A percentile compares a stretch with the other conserved stretches of the same genome.
phyloP scores from a whole-genome alignment of 805 yeast genomes.

The Lachancea waltii region DNA sequence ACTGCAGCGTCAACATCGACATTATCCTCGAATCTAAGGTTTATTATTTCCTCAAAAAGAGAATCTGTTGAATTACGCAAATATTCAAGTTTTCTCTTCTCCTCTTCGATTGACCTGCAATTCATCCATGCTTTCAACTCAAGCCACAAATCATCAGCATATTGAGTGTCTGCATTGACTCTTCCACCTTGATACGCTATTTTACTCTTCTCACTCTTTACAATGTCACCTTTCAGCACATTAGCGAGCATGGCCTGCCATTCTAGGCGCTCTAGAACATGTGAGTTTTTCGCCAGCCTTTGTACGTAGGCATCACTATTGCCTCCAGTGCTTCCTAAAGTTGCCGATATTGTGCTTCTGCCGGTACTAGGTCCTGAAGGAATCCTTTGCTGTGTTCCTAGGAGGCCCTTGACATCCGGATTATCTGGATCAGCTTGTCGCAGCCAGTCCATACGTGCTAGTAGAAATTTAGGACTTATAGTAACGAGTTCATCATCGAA shows the following conservation, averaged over 20 bases:
- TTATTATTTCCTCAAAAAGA: conserved; percentile 59
- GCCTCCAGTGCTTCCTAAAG: background rate
- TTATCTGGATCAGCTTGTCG: conserved; percentile 40
- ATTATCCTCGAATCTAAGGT: conserved; percentile 49
- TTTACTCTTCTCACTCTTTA: conserved; percentile 80
- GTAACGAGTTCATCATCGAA: conserved; percentile 20
- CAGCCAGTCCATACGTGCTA: conserved; percentile 28
- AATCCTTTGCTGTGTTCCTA: conserved; percentile 6
- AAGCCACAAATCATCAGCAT: conserved; percentile 58
- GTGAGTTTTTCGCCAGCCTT: conserved; percentile 28
- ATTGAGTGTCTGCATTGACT: conserved; percentile 23
- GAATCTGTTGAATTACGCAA: conserved; percentile 68
- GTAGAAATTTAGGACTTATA: conserved; percentile 24
- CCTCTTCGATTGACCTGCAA: conserved; percentile 77
- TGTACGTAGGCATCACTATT: conserved; percentile 6
- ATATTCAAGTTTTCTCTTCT: conserved; percentile 58
- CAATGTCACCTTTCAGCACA: conserved; percentile 92
- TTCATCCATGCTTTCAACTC: conserved; percentile 77
- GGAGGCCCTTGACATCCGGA: conserved; percentile 11
- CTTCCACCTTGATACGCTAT: conserved; percentile 43
- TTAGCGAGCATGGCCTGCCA: conserved; percentile 94
- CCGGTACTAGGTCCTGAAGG: conserved; percentile 5
- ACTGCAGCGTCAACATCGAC: conserved; percentile 35
- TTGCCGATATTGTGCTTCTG: background rate
- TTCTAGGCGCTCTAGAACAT: conserved; percentile 70